Evolutionary conservation across 768 basidiomycete genomes (phyloP).

Genomic region (Boletales sp.): DNA sequence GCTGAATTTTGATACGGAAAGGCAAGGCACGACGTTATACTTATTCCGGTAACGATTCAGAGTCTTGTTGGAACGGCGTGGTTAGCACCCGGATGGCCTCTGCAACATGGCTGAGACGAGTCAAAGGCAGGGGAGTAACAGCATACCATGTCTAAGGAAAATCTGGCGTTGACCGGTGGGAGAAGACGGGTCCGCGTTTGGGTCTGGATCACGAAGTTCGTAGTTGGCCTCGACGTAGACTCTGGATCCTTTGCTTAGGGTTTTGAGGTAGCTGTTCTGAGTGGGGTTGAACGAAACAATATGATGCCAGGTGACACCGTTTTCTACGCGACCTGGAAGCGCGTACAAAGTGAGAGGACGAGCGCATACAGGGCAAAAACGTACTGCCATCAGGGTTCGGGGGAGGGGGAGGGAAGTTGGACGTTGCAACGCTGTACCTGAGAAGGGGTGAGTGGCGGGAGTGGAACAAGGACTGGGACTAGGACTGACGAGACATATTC

Average conservation of each 20-base stretch:
- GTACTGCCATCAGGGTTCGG: slow-evolving; percentile 59
- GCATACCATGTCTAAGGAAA: slow-evolving; percentile 74
- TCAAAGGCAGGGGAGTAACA: neutral
- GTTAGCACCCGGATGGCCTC: slow-evolving; percentile 53
- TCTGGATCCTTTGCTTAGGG: slow-evolving; percentile 62
- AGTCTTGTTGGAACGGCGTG: slow-evolving; percentile 25
- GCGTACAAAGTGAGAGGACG: neutral
- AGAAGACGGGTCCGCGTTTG: slow-evolving; percentile 59
- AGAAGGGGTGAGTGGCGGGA: slow-evolving; percentile 1
- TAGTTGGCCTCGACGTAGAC: slow-evolving; percentile 82
- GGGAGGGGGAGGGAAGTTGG: slow-evolving; percentile 55
- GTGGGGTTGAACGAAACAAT: slow-evolving; percentile 66
- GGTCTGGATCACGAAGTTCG: slow-evolving; percentile 71
- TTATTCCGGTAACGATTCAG: slow-evolving; percentile 18
- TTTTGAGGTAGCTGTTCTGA: slow-evolving; percentile 61
- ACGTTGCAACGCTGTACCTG: slow-evolving; percentile 79
- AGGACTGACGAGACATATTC: slow-evolving; percentile 70
- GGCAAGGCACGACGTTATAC: slow-evolving; percentile 5
- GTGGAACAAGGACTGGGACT: neutral
- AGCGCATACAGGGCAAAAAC: slow-evolving; percentile 17
- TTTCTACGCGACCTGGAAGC: slow-evolving; percentile 45
- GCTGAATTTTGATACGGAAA: neutral
- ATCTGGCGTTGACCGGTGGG: slow-evolving; percentile 78
- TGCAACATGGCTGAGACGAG: slow-evolving; percentile 25
- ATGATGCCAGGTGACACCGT: slow-evolving; percentile 70